Conservation (phyloP, 805 yeast species). For the Candida ascalaphidarum region DNA sequence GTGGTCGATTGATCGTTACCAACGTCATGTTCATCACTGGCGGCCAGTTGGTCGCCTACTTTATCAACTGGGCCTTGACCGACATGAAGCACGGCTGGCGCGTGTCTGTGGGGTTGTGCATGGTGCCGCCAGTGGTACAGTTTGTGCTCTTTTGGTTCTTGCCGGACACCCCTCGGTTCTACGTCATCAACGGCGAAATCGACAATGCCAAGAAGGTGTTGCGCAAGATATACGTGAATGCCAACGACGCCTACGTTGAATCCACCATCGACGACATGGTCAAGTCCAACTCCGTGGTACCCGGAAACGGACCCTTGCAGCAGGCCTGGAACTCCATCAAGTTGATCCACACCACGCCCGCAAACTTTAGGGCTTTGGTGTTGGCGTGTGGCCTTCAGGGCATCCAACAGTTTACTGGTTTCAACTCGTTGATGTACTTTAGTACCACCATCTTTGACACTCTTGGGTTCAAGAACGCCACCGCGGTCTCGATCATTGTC, state of each 20-base stretch:
- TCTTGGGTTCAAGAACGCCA: slow-evolving; percentile 80
- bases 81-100: slow-evolving; percentile 84
- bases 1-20: slow-evolving; percentile 86
- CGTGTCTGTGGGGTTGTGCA: slow-evolving; percentile 79
- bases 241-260: slow-evolving; percentile 56
- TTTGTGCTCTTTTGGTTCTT: slow-evolving; percentile 69
- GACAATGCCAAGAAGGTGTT: slow-evolving; percentile 65
- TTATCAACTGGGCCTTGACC: slow-evolving; percentile 81
- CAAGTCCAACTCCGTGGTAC: slow-evolving; percentile 32
- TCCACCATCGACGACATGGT: slow-evolving; percentile 62
- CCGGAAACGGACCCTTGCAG: slow-evolving; percentile 31
- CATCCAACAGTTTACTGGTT: slow-evolving; percentile 91
- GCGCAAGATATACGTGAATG: slow-evolving; percentile 50
- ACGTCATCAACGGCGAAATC: slow-evolving; percentile 60
- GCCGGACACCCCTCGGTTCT: slow-evolving; percentile 93
- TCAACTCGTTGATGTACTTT: slow-evolving; percentile 93
- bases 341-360: slow-evolving; percentile 57
- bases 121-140: slow-evolving; percentile 81
- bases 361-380: slow-evolving; percentile 81
- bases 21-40: slow-evolving; percentile 89
- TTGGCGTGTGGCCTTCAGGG: slow-evolving; percentile 93
- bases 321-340: slow-evolving; percentile 55
- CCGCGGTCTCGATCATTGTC: slow-evolving; percentile 90
- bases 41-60: slow-evolving; percentile 92
- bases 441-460: slow-evolving; percentile 87